Evolutionary conservation across 768 basidiomycete genomes (phyloP), one percentile per base, ranked within the genome.

Genomic region (Naganishia kalamii): DNA sequence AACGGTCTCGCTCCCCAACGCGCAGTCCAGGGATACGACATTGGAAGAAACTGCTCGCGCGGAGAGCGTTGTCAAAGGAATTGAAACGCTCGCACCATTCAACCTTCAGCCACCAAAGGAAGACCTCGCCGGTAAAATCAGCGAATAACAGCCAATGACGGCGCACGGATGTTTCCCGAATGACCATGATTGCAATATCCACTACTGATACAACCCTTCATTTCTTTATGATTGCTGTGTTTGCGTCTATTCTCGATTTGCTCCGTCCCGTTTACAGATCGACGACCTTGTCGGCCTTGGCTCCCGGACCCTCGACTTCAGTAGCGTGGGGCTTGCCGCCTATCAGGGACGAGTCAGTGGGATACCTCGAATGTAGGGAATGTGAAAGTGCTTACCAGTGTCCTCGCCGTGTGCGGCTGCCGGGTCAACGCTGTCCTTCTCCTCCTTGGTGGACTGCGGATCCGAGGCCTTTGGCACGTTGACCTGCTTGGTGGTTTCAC

Each of bases 401-500:
- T 57, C 40, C 51, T 57, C 43, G 50, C 63, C 63, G 41, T 46
- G 63, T n/a, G 11, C 44, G 29, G 49, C 50, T 1, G 19, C 29
- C n/a, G 51, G 51, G 19, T 64, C 51, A 8, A 40, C 41, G 17
- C 30, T 8, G 23, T 64, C 51, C 63, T 64, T 64, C 21, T 52
- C 51, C 35, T 54, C 29, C 40, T 44, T 52, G 25, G 41, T 47
- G 4, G 54, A 23, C 23, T 17, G 17, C 21, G n/a, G 23, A 30
- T 64, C 63, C 35, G 63, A 64, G n/a, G 49, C 43, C 51, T 64
- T 64, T 50, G 63, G 63, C 17, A 64, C 23, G 63, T 47, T 44
- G 33, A 52, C 52, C 63, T 54, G 54, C 63, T 64, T 64, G 13
- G 54, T 23, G 29, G 63, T 46, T 21, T 57, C 54, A n/a, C 35